A percentile compares a stretch with the other conserved stretches of the same genome.
Evolutionary conservation across 139 green algal genomes (phyloP).

Genomic region (Chlamydomonas schloesseri): DNA sequence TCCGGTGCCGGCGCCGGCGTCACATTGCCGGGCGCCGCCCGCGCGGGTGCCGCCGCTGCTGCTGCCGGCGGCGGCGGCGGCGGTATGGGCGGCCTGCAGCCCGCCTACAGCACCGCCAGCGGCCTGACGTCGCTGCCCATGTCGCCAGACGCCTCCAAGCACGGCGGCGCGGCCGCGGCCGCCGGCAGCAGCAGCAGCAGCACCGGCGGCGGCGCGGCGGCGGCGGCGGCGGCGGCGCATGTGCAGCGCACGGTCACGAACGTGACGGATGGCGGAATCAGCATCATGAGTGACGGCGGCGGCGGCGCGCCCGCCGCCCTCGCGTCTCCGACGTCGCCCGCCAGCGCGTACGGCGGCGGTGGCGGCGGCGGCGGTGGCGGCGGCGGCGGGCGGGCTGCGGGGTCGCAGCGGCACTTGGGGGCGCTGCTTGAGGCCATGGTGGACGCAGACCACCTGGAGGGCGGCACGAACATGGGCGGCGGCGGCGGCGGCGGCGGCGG

Average conservation of each 20-base stretch:
- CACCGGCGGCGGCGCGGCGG: neutral
- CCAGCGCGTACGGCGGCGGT: neutral
- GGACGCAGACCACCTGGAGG: slow-evolving; percentile 28
- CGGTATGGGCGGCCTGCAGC: neutral
- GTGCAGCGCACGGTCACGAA: neutral
- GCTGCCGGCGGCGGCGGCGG: too few relatives aligned
- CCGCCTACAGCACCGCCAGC: neutral
- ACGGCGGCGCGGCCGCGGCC: slow-evolving; percentile 18
- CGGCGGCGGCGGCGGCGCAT: neutral
- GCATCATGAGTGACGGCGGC: slow-evolving; percentile 7
- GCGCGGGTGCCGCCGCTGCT: neutral
- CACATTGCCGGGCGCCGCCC: neutral
- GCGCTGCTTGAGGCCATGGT: slow-evolving; percentile 13
- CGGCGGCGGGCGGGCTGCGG: neutral
- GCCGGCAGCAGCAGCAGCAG: too few relatives aligned
- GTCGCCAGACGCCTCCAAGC: slow-evolving; percentile 22
- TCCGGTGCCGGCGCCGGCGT: neutral
- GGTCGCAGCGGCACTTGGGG: neutral
- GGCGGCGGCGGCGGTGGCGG: neutral
- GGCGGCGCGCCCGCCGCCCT: neutral
- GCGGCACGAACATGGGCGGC: too few relatives aligned
- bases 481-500: too few relatives aligned
- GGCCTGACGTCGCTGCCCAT: neutral
- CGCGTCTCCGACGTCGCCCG: too few relatives aligned
- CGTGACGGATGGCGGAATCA: slow-evolving; percentile 9